Conservation (phyloP, 257 asterid species). For the Rauvolfia tetraphylla region DNA sequence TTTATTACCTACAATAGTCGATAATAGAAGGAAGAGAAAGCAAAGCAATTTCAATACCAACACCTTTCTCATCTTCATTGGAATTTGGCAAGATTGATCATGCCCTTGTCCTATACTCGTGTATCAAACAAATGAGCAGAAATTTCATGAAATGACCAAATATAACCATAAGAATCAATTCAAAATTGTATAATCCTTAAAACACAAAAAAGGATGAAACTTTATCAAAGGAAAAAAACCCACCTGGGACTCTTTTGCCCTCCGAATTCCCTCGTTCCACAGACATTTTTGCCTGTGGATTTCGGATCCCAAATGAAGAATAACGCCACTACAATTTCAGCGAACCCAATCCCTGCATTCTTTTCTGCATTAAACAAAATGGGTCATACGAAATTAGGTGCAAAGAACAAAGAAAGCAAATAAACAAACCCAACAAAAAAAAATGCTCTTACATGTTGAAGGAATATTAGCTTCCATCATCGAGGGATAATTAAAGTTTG, state of each 20-base stretch:
- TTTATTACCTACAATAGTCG: background rate
- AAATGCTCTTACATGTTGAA: background rate
- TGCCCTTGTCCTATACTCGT: background rate
- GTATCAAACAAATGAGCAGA: background rate
- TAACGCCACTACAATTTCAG: background rate
- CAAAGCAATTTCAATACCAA: too few species aligned
- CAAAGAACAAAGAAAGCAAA: background rate
- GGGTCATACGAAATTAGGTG: background rate
- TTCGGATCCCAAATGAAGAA: background rate
- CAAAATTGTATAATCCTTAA: background rate
- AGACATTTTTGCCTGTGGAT: slow-evolving; percentile 21
- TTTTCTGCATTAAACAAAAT: slow-evolving; percentile 9
- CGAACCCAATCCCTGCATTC: background rate
- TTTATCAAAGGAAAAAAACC: background rate
- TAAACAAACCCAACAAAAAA: background rate
- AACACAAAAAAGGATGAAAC: background rate
- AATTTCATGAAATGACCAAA: background rate
- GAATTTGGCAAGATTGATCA: background rate
- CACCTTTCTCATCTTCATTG: background rate
- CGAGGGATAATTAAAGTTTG: background rate
- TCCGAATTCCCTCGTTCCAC: slow-evolving; percentile 19
- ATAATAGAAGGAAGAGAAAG: too few species aligned
- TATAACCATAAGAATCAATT: background rate
- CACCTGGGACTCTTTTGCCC: slow-evolving; percentile 16
- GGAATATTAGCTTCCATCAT: background rate